Base-by-base conservation (phyloP, 345 rosid species). In the Gossypium anomalum region DNA sequence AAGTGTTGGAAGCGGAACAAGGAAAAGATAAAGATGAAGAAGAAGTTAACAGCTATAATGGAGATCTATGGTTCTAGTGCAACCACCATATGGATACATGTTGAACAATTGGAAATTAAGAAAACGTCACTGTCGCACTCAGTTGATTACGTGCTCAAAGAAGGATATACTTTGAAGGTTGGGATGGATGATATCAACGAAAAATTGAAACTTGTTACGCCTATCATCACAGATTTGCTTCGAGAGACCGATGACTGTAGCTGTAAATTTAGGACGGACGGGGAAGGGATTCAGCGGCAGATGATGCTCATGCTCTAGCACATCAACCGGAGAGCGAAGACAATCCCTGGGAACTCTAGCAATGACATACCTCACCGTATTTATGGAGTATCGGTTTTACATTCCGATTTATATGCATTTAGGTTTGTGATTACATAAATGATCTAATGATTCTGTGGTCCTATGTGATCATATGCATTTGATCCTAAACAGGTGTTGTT, bases 181-280 rank as follows among this genome's bases (percentile, higher is more conserved):
- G 97, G 83, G 1, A 88, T 94, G 57, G 93, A 86, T 16, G 97
- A 90, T 82, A 90, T 94, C 78, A 90, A 84, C 86, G 90, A 81
- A 86, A 89, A 86, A 80, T 77, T 92, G 49, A 84, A 81, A 70
- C 78, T 72, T 67, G 87, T 89, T 67, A 83, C 77, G 78, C 83
- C 83, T 23, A 83, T 82, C 6, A 82, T 92, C 29, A 90, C 89
- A 69, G 85, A 71, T 71, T 89, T 94, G 52, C 82, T 85, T 41
- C 75, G 43, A 45, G 91, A 82, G 56, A 90, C 97, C 27, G 79
- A 72, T 72, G 87, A 79, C 82, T 92, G 91, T 75, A 82, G 90
- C 83, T 77, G 82, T 10, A 90, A 90, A 74, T 82, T 92, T 72
- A 87, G 84, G 47, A 82, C 1, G 41, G 41, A 34, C 5, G 25